Evolutionary conservation across 495 filamentous ascomycete genomes (phyloP), one percentile per base, ranked within the genome.

Genomic region (Penicillium lagena): DNA sequence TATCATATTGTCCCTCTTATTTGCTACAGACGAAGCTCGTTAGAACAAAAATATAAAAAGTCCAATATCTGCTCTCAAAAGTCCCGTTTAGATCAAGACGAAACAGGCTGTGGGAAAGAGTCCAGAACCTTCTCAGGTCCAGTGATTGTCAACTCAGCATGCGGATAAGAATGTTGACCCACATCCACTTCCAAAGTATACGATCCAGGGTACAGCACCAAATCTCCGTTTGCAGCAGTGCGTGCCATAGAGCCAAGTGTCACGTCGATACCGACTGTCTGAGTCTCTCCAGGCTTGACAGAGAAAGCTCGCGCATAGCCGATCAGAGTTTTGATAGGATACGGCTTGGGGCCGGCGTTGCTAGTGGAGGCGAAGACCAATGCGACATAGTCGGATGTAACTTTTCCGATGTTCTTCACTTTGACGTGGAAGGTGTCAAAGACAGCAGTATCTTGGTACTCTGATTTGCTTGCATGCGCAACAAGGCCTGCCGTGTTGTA

Each of bases 181-280:
- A 50, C 47, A 37, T 84, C 78, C 9, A 84, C 40, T 39, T 67
- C 39, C 42, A 84, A 13, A 7, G 45, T 63, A 49, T 85, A 83
- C 0, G 55, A 59, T 8, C 80, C 81, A 6, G 80, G 79, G 50
- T 80, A 83, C 35, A 85, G 42, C 29, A 79, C 63, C 31, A 62
- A 63, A 51, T 81, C 70, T 7, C 81, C 81, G 7, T 51, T 59
- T 27, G 63, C 68, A 49, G 82, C 73, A 9, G 67, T 62, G 7
- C 81, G 58, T 2, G 76, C 73, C 34, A 84, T 46, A 34, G 59
- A 65, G n/a, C 73, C 79, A n/a, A 82, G 47, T 13, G 64, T 81
- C 37, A 79, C 51, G 8, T 59, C 52, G 33, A 85, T 40, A 12
- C 41, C 46, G 6, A 63, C 68, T 0, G 43, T 63, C 12, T 37